phyloP scores from a whole-genome alignment of 2,329 filamentous ascomycete genomes.

The Onygenales sp. region DNA sequence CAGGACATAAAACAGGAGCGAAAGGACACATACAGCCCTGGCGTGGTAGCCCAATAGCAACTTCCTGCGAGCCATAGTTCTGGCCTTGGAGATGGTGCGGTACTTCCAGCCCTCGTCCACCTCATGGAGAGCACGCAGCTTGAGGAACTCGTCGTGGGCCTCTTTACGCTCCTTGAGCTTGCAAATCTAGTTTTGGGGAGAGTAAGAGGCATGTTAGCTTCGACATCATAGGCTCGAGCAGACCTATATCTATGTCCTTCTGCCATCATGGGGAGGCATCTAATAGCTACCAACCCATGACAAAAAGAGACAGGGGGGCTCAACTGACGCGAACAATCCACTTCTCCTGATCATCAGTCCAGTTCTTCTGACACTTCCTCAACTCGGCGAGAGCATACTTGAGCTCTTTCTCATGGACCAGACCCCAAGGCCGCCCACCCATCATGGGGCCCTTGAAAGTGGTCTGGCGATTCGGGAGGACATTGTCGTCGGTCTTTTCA shows the following conservation, averaged over 20 bases:
- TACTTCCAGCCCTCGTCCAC: conserved; percentile 25
- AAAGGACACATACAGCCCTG: not conserved
- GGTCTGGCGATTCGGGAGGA: not conserved
- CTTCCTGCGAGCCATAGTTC: conserved; percentile 4
- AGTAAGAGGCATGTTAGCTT: not conserved
- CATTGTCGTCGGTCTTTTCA: not conserved
- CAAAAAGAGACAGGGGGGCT: not conserved
- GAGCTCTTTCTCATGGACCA: conserved; percentile 21
- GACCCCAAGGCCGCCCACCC: conserved; percentile 10
- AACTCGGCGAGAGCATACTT: conserved; percentile 21
- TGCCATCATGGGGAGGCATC: not conserved
- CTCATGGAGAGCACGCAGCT: conserved; percentile 22
- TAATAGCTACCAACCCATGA: not conserved
- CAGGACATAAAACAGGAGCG: not conserved
- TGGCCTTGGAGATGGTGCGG: conserved; percentile 2
- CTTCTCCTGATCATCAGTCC: conserved; percentile 27
- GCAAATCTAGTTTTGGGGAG: conserved; percentile 18
- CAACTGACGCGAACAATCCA: conserved; percentile 25
- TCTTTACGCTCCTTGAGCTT: conserved; percentile 24
- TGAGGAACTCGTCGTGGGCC: conserved; percentile 22
- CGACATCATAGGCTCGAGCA: not conserved
- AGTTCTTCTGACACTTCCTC: conserved; percentile 25
- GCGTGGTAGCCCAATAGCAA: not conserved
- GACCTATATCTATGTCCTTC: not conserved
- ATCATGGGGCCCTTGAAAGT: not conserved